These are phyloP conservation scores for Sechiopsis laciniata DNA, from an alignment of 306 rosid species.

Conservation along the genomic window DNA sequence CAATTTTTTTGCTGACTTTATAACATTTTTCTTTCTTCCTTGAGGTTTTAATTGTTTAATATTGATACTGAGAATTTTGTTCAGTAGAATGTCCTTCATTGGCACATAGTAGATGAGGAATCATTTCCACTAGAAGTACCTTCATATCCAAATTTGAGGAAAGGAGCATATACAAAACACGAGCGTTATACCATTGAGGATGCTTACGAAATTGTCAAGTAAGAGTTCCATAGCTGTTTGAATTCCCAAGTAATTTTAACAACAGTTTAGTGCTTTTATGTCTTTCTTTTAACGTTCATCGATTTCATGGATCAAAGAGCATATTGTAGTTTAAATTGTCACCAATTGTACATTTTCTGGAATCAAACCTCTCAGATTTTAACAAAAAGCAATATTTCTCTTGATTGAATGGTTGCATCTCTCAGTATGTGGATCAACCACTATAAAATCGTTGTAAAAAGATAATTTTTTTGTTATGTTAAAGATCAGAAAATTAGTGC, in stretches of 20 bases:
- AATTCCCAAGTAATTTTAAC: slow-evolving; percentile 18
- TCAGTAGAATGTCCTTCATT: slow-evolving; percentile 84
- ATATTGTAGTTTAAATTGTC: neutral
- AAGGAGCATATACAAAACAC: slow-evolving; percentile 81
- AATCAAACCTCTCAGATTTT: neutral
- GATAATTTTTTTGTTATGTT: no score
- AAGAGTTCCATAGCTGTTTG: slow-evolving; percentile 35
- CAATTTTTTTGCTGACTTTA: neutral
- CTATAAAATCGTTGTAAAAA: no score
- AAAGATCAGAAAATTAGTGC: no score
- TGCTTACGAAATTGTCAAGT: slow-evolving; percentile 84
- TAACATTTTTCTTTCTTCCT: neutral
- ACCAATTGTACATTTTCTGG: neutral
- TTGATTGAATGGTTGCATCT: no score
- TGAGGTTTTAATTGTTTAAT: slow-evolving; percentile 29
- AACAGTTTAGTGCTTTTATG: neutral
- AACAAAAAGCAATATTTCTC: neutral
- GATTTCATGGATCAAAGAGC: neutral
- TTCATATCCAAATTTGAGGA: slow-evolving; percentile 83
- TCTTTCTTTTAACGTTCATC: slow-evolving; percentile 2
- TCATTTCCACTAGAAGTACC: slow-evolving; percentile 94
- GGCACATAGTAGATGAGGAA: slow-evolving; percentile 88
- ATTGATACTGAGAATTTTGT: slow-evolving; percentile 39
- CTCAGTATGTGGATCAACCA: no score
- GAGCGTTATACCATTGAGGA: slow-evolving; percentile 92